Evolutionary conservation across 1,139 yeast genomes (phyloP).

Genomic region (Nakaseomyces uthaithaninus): DNA sequence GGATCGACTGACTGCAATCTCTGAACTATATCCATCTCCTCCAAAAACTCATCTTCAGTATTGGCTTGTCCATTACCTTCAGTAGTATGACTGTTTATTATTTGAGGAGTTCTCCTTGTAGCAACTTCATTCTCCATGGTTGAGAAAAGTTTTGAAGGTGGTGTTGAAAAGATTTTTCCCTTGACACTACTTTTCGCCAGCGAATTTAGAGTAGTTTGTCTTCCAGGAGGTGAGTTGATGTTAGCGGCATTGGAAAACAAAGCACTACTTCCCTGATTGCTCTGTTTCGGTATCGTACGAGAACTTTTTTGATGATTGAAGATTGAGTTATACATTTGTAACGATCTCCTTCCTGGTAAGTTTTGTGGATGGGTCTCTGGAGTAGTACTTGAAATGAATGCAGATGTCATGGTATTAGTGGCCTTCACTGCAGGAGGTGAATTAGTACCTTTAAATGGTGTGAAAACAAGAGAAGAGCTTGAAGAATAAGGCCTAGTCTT

Average conservation of each 20-base stretch:
- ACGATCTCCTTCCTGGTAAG: background rate
- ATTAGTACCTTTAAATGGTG: conserved; percentile 5
- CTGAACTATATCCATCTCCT: background rate
- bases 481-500: conserved; percentile 2
- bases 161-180: conserved; percentile 23
- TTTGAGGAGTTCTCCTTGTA: conserved; percentile 22
- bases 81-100: conserved; percentile 8
- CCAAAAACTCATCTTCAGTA: background rate
- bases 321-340: conserved; percentile 3
- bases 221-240: conserved; percentile 14
- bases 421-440: conserved; percentile 4
- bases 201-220: conserved; percentile 15
- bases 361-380: conserved; percentile 1
- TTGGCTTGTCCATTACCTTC: conserved; percentile 4
- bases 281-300: background rate
- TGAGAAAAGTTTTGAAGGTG: conserved; percentile 25
- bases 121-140: conserved; percentile 10
- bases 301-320: conserved; percentile 6
- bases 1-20: conserved; percentile 1
- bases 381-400: conserved; percentile 1
- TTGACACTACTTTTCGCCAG: conserved; percentile 15
- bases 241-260: background rate
- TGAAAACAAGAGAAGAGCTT: background rate
- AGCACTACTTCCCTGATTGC: background rate
- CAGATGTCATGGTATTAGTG: conserved; percentile 3